A percentile compares a stretch with the other conserved stretches of the same genome.
Evolutionary conservation across 345 rosid species (phyloP).

Genomic region (Bruguiera parviflora): DNA sequence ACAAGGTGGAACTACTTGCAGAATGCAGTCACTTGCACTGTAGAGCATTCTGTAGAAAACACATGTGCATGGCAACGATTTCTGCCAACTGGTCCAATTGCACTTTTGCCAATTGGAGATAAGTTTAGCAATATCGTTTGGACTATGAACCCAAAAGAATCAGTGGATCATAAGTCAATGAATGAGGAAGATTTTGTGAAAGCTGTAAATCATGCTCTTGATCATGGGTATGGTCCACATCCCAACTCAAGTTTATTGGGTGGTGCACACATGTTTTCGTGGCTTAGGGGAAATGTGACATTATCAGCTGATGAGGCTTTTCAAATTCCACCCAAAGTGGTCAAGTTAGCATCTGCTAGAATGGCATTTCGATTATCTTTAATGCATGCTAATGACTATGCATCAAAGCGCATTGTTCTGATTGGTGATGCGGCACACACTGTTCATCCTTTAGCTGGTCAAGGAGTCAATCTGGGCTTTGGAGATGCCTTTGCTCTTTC

Average conservation of each 20-base stretch:
- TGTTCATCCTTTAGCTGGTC: constrained; percentile 95
- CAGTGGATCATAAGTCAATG: constrained; percentile 62
- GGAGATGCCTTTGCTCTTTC: constrained; percentile 81
- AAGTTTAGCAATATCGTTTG: constrained; percentile 89
- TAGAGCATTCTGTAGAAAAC: constrained; percentile 70
- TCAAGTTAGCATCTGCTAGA: constrained; percentile 72
- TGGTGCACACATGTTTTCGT: constrained; percentile 41
- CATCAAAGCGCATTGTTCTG: constrained; percentile 60
- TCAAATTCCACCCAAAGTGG: constrained; percentile 71
- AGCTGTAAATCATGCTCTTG: constrained; percentile 73
- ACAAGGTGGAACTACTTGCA: constrained; percentile 90
- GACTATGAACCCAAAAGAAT: constrained; percentile 83
- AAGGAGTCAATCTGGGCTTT: constrained; percentile 93
- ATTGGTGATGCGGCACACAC: constrained; percentile 95
- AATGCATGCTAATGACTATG: constrained; percentile 69
- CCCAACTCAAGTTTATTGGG: constrained; percentile 51
- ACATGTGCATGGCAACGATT: constrained; percentile 89
- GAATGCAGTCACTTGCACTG: constrained; percentile 87
- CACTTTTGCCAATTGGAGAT: constrained; percentile 81
- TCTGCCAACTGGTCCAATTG: constrained; percentile 89
- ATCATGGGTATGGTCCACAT: constrained; percentile 78
- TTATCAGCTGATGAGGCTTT: constrained; percentile 54
- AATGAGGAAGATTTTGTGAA: constrained; percentile 72
- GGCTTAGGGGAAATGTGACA: constrained; percentile 47
- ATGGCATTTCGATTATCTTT: constrained; percentile 88